Evolutionary conservation across 306 rosid genomes (phyloP).

Genomic region (Biancaea sappan): DNA sequence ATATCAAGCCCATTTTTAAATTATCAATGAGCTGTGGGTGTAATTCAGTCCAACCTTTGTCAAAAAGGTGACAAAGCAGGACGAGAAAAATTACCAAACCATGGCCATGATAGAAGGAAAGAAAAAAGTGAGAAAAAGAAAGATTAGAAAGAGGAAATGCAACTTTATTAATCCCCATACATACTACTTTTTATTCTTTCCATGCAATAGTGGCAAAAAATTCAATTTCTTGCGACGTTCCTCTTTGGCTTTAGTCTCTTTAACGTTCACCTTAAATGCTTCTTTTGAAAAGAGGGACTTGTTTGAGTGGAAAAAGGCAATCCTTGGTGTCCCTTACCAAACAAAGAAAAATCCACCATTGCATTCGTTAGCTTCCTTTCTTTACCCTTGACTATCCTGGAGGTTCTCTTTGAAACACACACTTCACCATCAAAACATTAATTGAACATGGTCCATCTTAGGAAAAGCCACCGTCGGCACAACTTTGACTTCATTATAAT

Average conservation of each 20-base stretch:
- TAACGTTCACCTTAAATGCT: slow-evolving; percentile 38
- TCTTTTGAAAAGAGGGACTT: slow-evolving; percentile 49
- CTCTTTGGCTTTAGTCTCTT: slow-evolving; percentile 37
- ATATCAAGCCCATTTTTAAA: too few species aligned
- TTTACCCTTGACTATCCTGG: slow-evolving; percentile 53
- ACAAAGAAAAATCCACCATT: slow-evolving; percentile 30
- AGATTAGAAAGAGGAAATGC: neutral
- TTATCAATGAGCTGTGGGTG: neutral
- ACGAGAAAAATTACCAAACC: slow-evolving; percentile 7
- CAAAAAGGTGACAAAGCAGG: neutral
- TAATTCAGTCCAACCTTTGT: slow-evolving; percentile 21
- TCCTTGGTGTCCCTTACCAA: slow-evolving; percentile 36
- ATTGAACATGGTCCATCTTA: slow-evolving; percentile 30
- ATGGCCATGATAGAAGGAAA: slow-evolving; percentile 4
- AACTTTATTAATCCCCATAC: neutral
- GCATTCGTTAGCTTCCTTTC: slow-evolving; percentile 43
- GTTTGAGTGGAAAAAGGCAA: slow-evolving; percentile 29
- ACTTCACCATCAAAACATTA: slow-evolving; percentile 37
- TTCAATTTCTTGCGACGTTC: slow-evolving; percentile 61
- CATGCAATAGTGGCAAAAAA: slow-evolving; percentile 27
- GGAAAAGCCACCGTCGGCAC: slow-evolving; percentile 42
- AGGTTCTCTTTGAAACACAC: slow-evolving; percentile 48
- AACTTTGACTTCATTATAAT: neutral
- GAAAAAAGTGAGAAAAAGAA: neutral
- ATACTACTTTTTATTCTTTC: slow-evolving; percentile 28